Conservation (phyloP, 768 basidiomycete species). For the Neoboletus magnificus region DNA sequence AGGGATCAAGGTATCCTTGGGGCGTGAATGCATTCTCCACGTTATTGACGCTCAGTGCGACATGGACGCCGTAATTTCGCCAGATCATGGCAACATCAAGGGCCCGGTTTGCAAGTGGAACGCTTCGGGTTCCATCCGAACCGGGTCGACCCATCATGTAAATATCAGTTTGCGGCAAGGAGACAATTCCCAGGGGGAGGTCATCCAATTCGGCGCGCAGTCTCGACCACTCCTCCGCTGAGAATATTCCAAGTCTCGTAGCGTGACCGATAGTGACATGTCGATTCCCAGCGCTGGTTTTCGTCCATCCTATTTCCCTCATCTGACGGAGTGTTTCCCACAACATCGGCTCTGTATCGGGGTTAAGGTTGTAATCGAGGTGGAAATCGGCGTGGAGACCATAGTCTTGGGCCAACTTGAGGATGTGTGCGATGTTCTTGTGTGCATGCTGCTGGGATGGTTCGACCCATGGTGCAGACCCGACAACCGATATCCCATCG, state of each 20-base stretch:
- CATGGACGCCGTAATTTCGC: slow-evolving; percentile 42
- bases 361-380: slow-evolving; percentile 63
- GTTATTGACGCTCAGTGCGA: slow-evolving; percentile 62
- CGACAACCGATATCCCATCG: slow-evolving; percentile 47
- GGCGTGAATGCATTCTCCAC: slow-evolving; percentile 68
- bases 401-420: slow-evolving; percentile 41
- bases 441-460: slow-evolving; percentile 44
- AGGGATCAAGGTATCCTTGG: slow-evolving; percentile 60
- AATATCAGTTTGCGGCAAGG: slow-evolving; percentile 61
- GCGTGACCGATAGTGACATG: slow-evolving; percentile 59
- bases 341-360: slow-evolving; percentile 48
- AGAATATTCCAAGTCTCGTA: slow-evolving; percentile 54
- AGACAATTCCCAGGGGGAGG: slow-evolving; percentile 52
- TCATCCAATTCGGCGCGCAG: slow-evolving; percentile 35
- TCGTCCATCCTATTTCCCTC: slow-evolving; percentile 29
- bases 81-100: slow-evolving; percentile 50
- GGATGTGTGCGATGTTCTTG: slow-evolving; percentile 50
- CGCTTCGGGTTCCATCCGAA: slow-evolving; percentile 19
- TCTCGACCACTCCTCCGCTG: slow-evolving; percentile 42
- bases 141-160: slow-evolving; percentile 59
- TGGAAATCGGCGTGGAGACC: slow-evolving; percentile 59
- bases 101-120: slow-evolving; percentile 47
- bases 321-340: slow-evolving; percentile 49
- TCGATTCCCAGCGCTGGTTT: slow-evolving; percentile 26
- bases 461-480: slow-evolving; percentile 67